Conservation (phyloP, 306 rosid genomes). For the Myrica gale region DNA sequence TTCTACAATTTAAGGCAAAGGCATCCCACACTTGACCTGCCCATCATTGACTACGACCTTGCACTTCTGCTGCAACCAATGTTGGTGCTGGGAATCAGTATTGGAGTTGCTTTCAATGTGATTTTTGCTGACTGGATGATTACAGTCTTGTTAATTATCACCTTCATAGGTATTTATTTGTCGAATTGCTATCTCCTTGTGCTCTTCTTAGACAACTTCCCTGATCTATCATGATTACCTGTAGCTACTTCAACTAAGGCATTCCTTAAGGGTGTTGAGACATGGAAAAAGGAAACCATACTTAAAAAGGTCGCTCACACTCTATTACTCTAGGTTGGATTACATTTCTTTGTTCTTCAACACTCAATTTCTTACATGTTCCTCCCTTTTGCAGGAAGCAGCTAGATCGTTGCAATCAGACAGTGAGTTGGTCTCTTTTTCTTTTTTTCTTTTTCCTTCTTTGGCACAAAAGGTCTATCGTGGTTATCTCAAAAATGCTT, state of each 20-base stretch:
- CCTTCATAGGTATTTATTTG: conserved; percentile 52
- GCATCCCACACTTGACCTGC: conserved; percentile 70
- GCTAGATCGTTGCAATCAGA: conserved; percentile 44
- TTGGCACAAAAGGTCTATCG: not conserved
- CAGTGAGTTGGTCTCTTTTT: conserved; percentile 45
- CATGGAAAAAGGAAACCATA: conserved; percentile 94
- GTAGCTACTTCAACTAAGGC: conserved; percentile 84
- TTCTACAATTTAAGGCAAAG: conserved; percentile 74
- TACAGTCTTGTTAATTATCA: conserved; percentile 75
- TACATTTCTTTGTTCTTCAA: not conserved
- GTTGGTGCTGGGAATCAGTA: conserved; percentile 96
- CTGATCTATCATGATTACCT: conserved; percentile 19
- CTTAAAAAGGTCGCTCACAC: conserved; percentile 52
- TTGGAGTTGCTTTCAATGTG: conserved; percentile 86
- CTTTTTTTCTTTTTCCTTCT: not conserved
- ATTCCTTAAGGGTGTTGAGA: conserved; percentile 72
- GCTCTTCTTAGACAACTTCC: not conserved
- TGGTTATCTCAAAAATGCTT: not conserved
- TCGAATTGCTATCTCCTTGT: not conserved
- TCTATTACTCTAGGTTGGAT: not conserved
- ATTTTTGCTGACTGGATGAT: conserved; percentile 91
- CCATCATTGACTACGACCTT: conserved; percentile 87
- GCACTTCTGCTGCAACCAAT: conserved; percentile 86
- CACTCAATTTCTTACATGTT: conserved; percentile 31
- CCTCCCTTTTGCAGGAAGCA: conserved; percentile 49